Evolutionary conservation across 2,329 filamentous ascomycete species (phyloP).

Genomic region (Fusarium euwallaceae): DNA sequence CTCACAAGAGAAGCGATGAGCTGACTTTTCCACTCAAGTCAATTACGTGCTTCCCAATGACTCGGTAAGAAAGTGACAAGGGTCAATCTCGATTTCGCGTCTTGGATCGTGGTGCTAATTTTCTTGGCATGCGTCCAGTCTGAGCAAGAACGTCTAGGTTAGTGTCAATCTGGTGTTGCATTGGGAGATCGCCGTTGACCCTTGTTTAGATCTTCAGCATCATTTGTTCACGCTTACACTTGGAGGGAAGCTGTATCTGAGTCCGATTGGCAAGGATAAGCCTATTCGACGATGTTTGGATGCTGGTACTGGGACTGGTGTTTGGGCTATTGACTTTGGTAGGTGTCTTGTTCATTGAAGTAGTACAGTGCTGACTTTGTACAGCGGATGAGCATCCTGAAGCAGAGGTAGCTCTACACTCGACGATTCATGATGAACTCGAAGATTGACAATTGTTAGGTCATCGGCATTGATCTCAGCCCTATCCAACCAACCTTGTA

Average conservation of each 20-base stretch:
- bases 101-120: conserved; percentile 21
- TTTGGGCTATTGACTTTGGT: conserved; percentile 62
- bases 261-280: conserved; percentile 42
- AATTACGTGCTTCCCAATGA: conserved; percentile 51
- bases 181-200: background rate
- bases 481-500: conserved; percentile 57
- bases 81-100: background rate
- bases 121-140: conserved; percentile 25
- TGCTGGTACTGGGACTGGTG: conserved; percentile 63
- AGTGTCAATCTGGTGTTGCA: background rate
- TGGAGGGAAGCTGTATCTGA: conserved; percentile 46
- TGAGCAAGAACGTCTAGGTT: conserved; percentile 51
- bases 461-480: conserved; percentile 58
- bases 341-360: background rate
- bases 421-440: background rate
- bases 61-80: conserved; percentile 33
- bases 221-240: conserved; percentile 52
- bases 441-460: conserved; percentile 20
- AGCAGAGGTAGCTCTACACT: conserved; percentile 36
- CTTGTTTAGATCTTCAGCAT: conserved; percentile 52
- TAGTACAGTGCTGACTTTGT: conserved; percentile 1
- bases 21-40: conserved; percentile 15
- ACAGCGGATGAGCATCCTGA: conserved; percentile 50
- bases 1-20: background rate
- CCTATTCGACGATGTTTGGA: conserved; percentile 55